Conservation (phyloP, 2,329 filamentous ascomycete species). For the Amesomyces nigricolor region DNA sequence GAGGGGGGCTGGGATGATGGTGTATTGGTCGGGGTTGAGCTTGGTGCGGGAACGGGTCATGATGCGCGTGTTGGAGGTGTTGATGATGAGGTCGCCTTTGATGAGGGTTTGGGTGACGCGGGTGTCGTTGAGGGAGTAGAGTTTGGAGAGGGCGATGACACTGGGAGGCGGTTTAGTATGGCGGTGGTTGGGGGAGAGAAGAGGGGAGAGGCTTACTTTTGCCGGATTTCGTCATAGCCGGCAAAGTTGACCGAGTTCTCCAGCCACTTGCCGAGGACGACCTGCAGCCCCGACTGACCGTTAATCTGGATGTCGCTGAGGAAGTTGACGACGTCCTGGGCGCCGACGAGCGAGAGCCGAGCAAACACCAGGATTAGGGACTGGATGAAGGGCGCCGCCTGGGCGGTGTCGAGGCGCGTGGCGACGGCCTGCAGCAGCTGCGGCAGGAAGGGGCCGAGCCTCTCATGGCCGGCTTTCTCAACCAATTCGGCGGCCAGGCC, state of each 20-base stretch:
- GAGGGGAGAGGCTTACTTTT: conserved; percentile 60
- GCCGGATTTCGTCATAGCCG: conserved; percentile 95
- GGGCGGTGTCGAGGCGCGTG: conserved; percentile 71
- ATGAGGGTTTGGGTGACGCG: conserved; percentile 75
- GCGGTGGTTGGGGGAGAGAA: background rate
- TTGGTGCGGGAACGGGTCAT: conserved; percentile 90
- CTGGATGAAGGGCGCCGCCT: conserved; percentile 87
- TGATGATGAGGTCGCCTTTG: conserved; percentile 86
- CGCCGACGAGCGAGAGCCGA: conserved; percentile 75
- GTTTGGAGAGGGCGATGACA: conserved; percentile 85
- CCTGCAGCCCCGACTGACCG: conserved; percentile 73
- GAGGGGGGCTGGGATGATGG: conserved; percentile 76
- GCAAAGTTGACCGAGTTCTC: conserved; percentile 96
- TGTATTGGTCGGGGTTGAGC: conserved; percentile 85
- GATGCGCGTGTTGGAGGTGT: conserved; percentile 74
- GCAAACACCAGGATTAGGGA: conserved; percentile 94
- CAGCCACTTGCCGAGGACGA: conserved; percentile 91
- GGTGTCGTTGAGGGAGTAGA: conserved; percentile 81
- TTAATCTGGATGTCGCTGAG: conserved; percentile 77
- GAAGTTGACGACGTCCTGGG: conserved; percentile 87
- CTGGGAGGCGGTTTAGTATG: conserved; percentile 47
- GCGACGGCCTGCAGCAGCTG: conserved; percentile 88
- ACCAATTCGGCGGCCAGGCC: conserved; percentile 90
- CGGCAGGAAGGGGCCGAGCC: conserved; percentile 81
- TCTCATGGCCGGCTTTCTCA: conserved; percentile 87